Evolutionary conservation across 805 yeast genomes (phyloP).

Genomic region (Cyberlindnera japonica): DNA sequence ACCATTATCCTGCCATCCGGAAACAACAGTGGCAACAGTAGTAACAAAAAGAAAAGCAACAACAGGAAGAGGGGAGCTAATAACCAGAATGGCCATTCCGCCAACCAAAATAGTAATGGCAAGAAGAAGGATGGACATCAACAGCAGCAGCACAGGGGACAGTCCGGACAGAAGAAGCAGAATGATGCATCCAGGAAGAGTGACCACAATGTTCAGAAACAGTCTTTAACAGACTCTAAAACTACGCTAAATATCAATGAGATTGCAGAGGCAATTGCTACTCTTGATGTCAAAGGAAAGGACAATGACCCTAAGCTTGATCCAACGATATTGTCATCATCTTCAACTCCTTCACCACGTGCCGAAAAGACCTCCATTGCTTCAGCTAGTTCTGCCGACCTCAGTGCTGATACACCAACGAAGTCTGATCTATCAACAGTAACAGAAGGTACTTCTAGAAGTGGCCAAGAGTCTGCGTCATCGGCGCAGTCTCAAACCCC

Average conservation of each 20-base stretch:
- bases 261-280: background rate
- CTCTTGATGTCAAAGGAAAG: background rate
- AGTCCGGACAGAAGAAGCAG: conserved; percentile 7
- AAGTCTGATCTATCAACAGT: background rate
- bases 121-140: conserved; percentile 5
- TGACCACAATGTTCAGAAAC: background rate
- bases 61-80: conserved; percentile 5
- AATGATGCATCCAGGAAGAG: conserved; percentile 2
- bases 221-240: background rate
- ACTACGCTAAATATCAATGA: background rate
- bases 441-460: background rate
- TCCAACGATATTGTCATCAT: background rate
- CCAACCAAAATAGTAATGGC: background rate
- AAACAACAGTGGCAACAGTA: background rate
- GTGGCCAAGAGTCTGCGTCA: background rate
- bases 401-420: background rate
- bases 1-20: conserved; percentile 38
- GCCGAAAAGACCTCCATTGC: background rate
- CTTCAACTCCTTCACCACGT: background rate
- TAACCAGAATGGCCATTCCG: conserved; percentile 8
- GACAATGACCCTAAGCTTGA: background rate
- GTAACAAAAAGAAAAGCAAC: conserved; percentile 12
- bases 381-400: background rate
- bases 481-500: background rate
- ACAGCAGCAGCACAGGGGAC: conserved; percentile 10